Evolutionary conservation across 345 rosid species (phyloP), one percentile per base, ranked within the genome.

Genomic region (Bretschneidera sinensis): DNA sequence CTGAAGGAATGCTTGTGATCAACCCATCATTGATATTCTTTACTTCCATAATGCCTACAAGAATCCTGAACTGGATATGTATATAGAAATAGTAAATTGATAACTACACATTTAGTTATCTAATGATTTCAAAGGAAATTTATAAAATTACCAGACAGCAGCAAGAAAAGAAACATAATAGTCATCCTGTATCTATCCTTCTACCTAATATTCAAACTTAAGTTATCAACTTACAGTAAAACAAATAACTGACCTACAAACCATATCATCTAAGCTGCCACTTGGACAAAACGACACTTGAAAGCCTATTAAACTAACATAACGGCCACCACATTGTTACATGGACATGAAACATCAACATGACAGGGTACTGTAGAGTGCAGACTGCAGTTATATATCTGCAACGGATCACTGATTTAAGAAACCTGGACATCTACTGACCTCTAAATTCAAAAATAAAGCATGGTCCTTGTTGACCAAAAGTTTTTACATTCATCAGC

Each of bases 391-490:
- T 2, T n/a, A 20, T 9, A 20, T 20, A 18, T 18, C 10, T 51
- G 22, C 61, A 4, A 31, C 35, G 4, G 9, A 31, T 9, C 35
- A 31, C 35, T 31, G 35, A 31, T 31, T 31, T 31, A 31, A 4
- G 35, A 47, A 47, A 14, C 50, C 19, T 14, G 50, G 50, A 47
- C 50, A 47, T 47, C 50, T 56, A 66, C 67, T 62, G 59, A 71
- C 67, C 73, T 75, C 67, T 51, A 43, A 63, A 57, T 61, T 62
- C 51, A 61, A 62, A 59, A 60, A 16, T 43, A 19, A 57, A 65
- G 61, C 35, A 17, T 2, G 19, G 54, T 55, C 62, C 39, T 54
- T 23, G 23, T 52, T 50, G 67, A 60, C 51, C 22, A 33, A 50
- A 66, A 54, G 54, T 61, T 67, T 51, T 24, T 21, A 43, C 22